phyloP scores from a whole-genome alignment of 768 basidiomycete genomes.

The Gautieria morchelliformis region DNA sequence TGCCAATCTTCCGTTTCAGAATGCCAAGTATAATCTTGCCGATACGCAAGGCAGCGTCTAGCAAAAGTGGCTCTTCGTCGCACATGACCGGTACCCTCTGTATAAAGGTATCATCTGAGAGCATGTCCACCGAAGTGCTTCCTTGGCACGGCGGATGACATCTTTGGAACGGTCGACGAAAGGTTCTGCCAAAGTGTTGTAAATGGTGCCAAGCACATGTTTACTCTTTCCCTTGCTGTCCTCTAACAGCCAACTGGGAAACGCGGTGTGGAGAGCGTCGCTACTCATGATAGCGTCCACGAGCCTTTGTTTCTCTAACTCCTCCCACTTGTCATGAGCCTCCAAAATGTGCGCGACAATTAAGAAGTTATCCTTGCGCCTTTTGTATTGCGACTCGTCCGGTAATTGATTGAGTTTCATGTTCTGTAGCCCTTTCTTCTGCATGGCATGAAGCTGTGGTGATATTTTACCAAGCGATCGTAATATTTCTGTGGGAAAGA shows the following conservation, averaged over 20 bases:
- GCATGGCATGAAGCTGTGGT: not conserved
- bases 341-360: not conserved
- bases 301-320: not conserved
- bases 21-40: not conserved
- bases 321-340: not conserved
- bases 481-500: not conserved
- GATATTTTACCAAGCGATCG: not conserved
- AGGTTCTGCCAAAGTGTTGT: not conserved
- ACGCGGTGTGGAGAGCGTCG: not conserved
- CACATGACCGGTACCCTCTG: not conserved
- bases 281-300: not conserved
- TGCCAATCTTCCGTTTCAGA: not conserved
- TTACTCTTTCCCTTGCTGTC: not conserved
- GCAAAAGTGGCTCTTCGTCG: not conserved
- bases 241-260: not conserved
- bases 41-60: not conserved
- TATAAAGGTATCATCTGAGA: not conserved
- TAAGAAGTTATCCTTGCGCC: not conserved
- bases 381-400: not conserved
- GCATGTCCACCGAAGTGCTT: not conserved
- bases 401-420: not conserved
- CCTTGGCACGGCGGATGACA: not conserved
- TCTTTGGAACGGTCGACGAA: not conserved
- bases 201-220: not conserved
- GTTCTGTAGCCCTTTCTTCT: not conserved